Evolutionary conservation across 768 basidiomycete species (phyloP).

Genomic region (Tylopilus intermedius): DNA sequence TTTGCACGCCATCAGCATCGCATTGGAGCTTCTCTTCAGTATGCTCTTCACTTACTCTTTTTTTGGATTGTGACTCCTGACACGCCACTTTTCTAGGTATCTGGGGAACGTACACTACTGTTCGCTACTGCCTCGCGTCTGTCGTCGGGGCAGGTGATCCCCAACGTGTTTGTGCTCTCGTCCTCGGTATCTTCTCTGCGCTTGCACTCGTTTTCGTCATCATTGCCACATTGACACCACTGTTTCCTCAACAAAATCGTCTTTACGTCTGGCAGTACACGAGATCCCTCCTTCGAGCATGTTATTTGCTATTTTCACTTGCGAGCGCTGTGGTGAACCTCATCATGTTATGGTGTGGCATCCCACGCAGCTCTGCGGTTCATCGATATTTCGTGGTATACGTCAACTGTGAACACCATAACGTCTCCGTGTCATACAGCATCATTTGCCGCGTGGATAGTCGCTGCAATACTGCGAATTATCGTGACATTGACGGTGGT

Average conservation of each 20-base stretch:
- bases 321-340: slow-evolving; percentile 53
- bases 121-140: slow-evolving; percentile 65
- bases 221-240: slow-evolving; percentile 38
- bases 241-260: slow-evolving; percentile 26
- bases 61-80: slow-evolving; percentile 1
- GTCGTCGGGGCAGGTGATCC: slow-evolving; percentile 40
- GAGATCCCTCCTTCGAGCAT: slow-evolving; percentile 33
- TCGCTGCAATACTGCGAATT: slow-evolving; percentile 48
- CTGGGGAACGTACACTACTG: slow-evolving; percentile 59
- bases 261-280: slow-evolving; percentile 8
- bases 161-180: slow-evolving; percentile 33
- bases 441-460: slow-evolving; percentile 51
- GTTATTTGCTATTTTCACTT: slow-evolving; percentile 45
- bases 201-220: slow-evolving; percentile 24
- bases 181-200: slow-evolving; percentile 22
- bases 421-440: slow-evolving; percentile 13
- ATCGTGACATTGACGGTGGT: slow-evolving; percentile 46
- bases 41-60: slow-evolving; percentile 7
- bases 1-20: slow-evolving; percentile 26
- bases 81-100: slow-evolving; percentile 31
- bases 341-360: slow-evolving; percentile 53
- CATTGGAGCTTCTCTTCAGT: slow-evolving; percentile 37
- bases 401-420: slow-evolving; percentile 25
- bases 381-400: slow-evolving; percentile 64
- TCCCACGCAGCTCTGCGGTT: slow-evolving; percentile 45